Conservation (phyloP, 805 yeast genomes). For the Zygoascus ofunaensis region DNA sequence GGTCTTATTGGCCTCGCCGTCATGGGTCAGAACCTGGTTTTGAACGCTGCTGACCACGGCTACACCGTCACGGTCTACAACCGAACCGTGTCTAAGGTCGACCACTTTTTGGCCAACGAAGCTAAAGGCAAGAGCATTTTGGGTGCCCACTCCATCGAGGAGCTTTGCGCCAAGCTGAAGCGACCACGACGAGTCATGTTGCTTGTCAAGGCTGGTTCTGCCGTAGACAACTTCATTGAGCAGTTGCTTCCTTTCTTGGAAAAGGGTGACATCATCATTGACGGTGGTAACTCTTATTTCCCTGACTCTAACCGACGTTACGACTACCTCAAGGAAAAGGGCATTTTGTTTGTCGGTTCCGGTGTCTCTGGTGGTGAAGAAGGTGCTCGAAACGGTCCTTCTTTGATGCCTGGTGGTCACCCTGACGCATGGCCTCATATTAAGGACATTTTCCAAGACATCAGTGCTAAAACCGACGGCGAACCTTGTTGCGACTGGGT, state of each 20-base stretch:
- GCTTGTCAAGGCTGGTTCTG: constrained; percentile 92
- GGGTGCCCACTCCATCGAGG: constrained; percentile 90
- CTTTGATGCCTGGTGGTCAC: constrained; percentile 99
- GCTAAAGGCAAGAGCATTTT: constrained; percentile 93
- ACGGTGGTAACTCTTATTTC: constrained; percentile 99
- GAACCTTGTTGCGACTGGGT: constrained; percentile 99
- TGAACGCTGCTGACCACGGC: constrained; percentile 98
- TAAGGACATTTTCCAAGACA: constrained; percentile 91
- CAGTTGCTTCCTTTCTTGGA: constrained; percentile 87
- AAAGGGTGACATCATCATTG: constrained; percentile 95
- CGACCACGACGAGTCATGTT: constrained; percentile 93
- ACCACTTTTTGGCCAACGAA: constrained; percentile 84
- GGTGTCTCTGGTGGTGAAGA: constrained; percentile 99
- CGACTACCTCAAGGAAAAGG: constrained; percentile 79
- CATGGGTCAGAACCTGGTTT: constrained; percentile 93
- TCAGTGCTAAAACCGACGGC: constrained; percentile 93
- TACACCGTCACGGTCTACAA: constrained; percentile 96
- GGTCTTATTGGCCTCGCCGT: constrained; percentile 99
- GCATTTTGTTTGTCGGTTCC: constrained; percentile 88
- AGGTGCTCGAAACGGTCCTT: constrained; percentile 99
- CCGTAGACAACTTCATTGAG: constrained; percentile 86
- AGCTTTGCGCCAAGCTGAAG: constrained; percentile 80
- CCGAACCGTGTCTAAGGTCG: constrained; percentile 96
- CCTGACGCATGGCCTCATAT: constrained; percentile 98
- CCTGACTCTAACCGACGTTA: constrained; percentile 97